phyloP scores from a whole-genome alignment of 1,139 yeast genomes.

The Candida dubliniensis region DNA sequence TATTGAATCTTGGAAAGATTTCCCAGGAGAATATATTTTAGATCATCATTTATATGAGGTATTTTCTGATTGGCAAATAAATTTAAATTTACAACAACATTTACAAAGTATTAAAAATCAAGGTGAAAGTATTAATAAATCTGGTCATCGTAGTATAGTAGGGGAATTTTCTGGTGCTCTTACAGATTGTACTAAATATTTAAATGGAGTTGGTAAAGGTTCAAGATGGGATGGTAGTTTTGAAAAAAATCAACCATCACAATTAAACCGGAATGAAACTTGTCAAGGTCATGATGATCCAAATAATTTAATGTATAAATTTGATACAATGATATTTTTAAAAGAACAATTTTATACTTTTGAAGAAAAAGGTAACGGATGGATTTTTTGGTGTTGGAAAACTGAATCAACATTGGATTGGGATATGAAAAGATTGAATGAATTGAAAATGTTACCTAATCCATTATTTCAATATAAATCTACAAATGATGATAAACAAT shows the following conservation, averaged over 20 bases:
- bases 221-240: conserved; percentile 24
- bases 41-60: conserved; percentile 30
- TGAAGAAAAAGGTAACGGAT: conserved; percentile 19
- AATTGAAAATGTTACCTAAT: conserved; percentile 10
- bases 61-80: conserved; percentile 21
- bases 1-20: conserved; percentile 22
- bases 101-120: conserved; percentile 14
- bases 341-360: conserved; percentile 22
- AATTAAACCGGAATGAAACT: conserved; percentile 16
- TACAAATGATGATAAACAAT: neutral
- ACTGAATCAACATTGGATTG: conserved; percentile 25
- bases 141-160: conserved; percentile 21
- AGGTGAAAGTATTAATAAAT: conserved; percentile 18
- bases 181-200: conserved; percentile 27
- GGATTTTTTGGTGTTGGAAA: conserved; percentile 57
- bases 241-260: neutral
- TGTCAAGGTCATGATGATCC: conserved; percentile 22
- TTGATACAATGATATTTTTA: conserved; percentile 20
- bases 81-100: conserved; percentile 18
- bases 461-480: conserved; percentile 8
- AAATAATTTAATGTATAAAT: conserved; percentile 11
- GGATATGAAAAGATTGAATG: conserved; percentile 19
- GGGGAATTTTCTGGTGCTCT: conserved; percentile 31
- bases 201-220: conserved; percentile 28
- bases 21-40: conserved; percentile 16